Conservation (phyloP, 768 basidiomycete genomes). For the Scleroderma bovista region DNA sequence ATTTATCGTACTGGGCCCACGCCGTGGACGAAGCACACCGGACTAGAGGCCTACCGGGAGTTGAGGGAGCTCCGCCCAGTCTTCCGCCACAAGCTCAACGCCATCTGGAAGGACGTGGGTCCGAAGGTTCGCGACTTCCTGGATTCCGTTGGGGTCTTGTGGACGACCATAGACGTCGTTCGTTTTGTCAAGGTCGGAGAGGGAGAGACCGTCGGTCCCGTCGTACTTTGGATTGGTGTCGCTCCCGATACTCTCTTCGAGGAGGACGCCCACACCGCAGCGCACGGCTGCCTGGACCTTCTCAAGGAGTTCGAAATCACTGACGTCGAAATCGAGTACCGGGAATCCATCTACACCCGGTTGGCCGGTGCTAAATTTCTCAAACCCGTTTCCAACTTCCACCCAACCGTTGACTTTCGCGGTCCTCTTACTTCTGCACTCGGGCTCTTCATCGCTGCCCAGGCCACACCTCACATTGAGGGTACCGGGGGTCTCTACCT, state of each 20-base stretch:
- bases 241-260: slow-evolving; percentile 26
- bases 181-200: slow-evolving; percentile 28
- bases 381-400: slow-evolving; percentile 22
- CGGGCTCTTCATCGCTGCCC: slow-evolving; percentile 31
- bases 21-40: slow-evolving; percentile 11
- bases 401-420: slow-evolving; percentile 4
- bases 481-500: slow-evolving; percentile 34
- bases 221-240: slow-evolving; percentile 39
- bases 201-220: slow-evolving; percentile 20
- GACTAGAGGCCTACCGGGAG: slow-evolving; percentile 10
- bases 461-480: slow-evolving; percentile 24
- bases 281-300: slow-evolving; percentile 27
- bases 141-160: slow-evolving; percentile 28
- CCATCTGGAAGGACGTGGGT: slow-evolving; percentile 26
- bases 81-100: slow-evolving; percentile 27
- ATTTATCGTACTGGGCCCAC: slow-evolving; percentile 25
- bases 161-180: slow-evolving; percentile 30
- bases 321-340: slow-evolving; percentile 35
- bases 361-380: slow-evolving; percentile 30
- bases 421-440: slow-evolving; percentile 30
- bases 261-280: slow-evolving; percentile 23
- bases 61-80: slow-evolving; percentile 28
- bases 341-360: slow-evolving; percentile 24
- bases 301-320: slow-evolving; percentile 27
- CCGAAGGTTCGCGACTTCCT: slow-evolving; percentile 24